Percentiles rank a stretch among this genome's conserved stretches.
Conservation (phyloP, 805 yeast species). For the Schwanniomyces yamadae region DNA sequence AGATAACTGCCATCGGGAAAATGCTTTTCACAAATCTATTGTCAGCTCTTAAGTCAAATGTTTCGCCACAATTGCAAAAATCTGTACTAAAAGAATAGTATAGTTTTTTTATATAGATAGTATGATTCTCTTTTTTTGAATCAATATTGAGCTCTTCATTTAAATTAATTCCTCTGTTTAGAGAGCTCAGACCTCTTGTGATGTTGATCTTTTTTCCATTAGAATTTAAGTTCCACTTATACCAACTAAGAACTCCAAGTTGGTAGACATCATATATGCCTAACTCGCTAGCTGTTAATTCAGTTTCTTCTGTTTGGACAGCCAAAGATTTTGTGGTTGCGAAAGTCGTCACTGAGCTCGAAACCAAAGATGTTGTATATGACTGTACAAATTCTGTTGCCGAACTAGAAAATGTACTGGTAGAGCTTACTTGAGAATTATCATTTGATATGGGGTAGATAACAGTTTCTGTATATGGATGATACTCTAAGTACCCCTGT, state of each 20-base stretch:
- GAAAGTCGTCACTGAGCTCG: not conserved
- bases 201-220: not conserved
- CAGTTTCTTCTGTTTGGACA: too few relatives aligned
- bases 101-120: not conserved
- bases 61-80: not conserved
- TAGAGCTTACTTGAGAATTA: too few relatives aligned
- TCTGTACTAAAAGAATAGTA: not conserved
- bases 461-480: too few relatives aligned
- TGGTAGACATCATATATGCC: not conserved
- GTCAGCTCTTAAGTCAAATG: not conserved
- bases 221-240: slow-evolving; percentile 1
- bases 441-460: too few relatives aligned
- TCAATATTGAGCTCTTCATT: slow-evolving; percentile 1
- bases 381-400: too few relatives aligned
- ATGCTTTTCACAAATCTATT: not conserved
- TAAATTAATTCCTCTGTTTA: not conserved
- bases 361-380: too few relatives aligned
- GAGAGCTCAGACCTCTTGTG: not conserved
- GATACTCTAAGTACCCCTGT: too few relatives aligned
- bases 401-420: too few relatives aligned
- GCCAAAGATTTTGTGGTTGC: not conserved
- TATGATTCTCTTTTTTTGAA: not conserved
- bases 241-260: not conserved
- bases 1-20: not conserved
- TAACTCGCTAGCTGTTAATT: not conserved